A percentile compares a stretch with the other conserved stretches of the same genome.
These are phyloP conservation scores for Osmanthus fragrans DNA, from an alignment of 257 asterid species.

Conservation along the genomic window DNA sequence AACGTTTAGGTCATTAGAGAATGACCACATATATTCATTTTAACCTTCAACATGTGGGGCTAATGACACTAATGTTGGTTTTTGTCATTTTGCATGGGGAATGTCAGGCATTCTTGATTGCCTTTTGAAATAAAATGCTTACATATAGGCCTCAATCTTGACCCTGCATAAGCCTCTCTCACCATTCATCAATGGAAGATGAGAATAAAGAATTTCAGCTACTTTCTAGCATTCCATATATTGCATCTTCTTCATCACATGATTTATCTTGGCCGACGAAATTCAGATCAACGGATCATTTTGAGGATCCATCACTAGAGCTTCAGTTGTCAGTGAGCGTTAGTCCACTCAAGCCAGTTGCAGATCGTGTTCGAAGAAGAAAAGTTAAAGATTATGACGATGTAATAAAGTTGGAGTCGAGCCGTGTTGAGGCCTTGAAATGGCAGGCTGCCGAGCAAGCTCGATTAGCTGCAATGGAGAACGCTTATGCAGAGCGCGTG, in stretches of 20 bases:
- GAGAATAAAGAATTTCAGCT: conserved; percentile 65
- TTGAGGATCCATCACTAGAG: conserved; percentile 63
- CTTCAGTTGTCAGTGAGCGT: conserved; percentile 63
- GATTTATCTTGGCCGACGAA: conserved; percentile 40
- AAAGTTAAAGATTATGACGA: conserved; percentile 11
- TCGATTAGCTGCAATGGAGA: conserved; percentile 71
- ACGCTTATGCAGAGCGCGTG: conserved; percentile 70
- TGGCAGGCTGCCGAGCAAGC: conserved; percentile 86
- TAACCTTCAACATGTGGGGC: neutral
- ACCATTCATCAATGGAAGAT: conserved; percentile 51
- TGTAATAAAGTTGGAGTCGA: conserved; percentile 15
- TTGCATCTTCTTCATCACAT: conserved; percentile 33
- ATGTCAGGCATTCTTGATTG: neutral
- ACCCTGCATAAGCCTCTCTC: neutral
- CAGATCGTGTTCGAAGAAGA: conserved; percentile 13
- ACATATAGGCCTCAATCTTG: neutral
- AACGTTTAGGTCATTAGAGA: no score
- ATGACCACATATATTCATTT: no score
- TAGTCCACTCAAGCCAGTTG: conserved; percentile 36
- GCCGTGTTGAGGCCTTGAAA: conserved; percentile 48
- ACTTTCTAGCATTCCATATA: conserved; percentile 36
- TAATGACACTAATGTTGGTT: neutral
- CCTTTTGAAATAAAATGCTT: neutral
- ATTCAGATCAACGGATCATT: conserved; percentile 25
- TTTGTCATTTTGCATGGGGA: neutral